Conservation (phyloP, 1,284 basidiomycete genomes). For the Rhodofomes roseus region DNA sequence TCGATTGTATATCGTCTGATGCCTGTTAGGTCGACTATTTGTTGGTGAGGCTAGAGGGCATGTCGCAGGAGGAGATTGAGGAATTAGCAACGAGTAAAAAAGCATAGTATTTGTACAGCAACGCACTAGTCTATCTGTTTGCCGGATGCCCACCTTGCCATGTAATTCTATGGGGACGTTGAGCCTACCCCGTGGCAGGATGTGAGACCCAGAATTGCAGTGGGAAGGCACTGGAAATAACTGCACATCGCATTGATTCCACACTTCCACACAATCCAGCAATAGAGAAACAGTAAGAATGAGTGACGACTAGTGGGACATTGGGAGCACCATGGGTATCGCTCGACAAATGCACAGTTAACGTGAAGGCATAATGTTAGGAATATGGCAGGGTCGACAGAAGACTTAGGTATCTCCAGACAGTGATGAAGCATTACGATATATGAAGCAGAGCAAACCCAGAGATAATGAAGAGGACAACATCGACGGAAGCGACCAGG, state of each 20-base stretch:
- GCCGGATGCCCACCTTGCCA: no score
- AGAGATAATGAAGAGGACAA: not conserved
- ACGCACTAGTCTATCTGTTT: no score
- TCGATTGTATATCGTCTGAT: not conserved
- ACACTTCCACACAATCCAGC: not conserved
- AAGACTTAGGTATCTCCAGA: not conserved
- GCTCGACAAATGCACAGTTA: not conserved
- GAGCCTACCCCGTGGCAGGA: no score
- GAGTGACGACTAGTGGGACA: not conserved
- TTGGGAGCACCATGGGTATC: not conserved
- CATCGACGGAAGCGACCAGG: slow-evolving; percentile 1
- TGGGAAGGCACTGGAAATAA: not conserved
- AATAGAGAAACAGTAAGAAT: not conserved
- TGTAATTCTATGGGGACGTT: no score
- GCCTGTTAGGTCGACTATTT: slow-evolving; percentile 83
- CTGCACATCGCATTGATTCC: not conserved
- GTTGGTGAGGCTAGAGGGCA: slow-evolving; percentile 77
- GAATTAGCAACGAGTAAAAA: slow-evolving; percentile 36
- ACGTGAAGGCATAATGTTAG: slow-evolving; percentile 5
- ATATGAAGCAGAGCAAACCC: not conserved
- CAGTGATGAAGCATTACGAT: not conserved
- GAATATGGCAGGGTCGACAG: slow-evolving; percentile 8
- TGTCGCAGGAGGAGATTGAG: slow-evolving; percentile 79
- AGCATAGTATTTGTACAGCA: not conserved
- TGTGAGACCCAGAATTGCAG: no score